Base-by-base conservation (phyloP, 371 early-diverging fungal species). In the Cladochytrium tenue region DNA sequence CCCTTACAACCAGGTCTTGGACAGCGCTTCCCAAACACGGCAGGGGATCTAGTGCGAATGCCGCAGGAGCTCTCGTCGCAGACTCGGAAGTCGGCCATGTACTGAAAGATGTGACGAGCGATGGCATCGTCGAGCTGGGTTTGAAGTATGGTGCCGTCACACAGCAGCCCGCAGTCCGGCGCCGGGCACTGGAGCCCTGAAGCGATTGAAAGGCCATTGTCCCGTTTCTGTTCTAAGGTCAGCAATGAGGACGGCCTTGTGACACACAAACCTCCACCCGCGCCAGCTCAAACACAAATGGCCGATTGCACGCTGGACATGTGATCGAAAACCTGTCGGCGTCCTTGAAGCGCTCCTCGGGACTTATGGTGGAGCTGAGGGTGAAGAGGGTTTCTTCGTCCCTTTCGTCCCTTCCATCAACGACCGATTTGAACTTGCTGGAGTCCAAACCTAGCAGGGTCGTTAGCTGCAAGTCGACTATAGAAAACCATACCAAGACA, bases 341-440 rank as follows among this genome's bases (percentile, higher is more conserved):
- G 53, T 81, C 69, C 70, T 88, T 88, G 80, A 92, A 97, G 26
- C 94, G 84, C 70, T 97, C 97, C 26, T 79, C 81, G 56, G 93
- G 93, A 32, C 88, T 80, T 27, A 94, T 84, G 63, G 91, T 92
- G 4, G 92, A 92, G 25, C 91, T 93, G 0, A 95, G 77, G 2
- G 94, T 92, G 32, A 84, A 80, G 36, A 90, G 78, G 13, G 86
- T 81, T 23, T 85, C 81, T 1, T 83, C 81, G n/a, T 56, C 67
- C n/a, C n/a, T n/a, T 1, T 60, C 71, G 23, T 65, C 74, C 32
- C 56, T 64, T 15, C 64, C 63, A 68, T 4, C 64, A 15, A 23
- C 50, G 27, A 56, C 28, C 26, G 35, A n/a, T 32, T 73, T 65
- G 77, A 83, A 95, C 62, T 90, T 89, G 56, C 80, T 61, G 7